Conservation (phyloP, 306 rosid species). For the Erythrophleum fordii region DNA sequence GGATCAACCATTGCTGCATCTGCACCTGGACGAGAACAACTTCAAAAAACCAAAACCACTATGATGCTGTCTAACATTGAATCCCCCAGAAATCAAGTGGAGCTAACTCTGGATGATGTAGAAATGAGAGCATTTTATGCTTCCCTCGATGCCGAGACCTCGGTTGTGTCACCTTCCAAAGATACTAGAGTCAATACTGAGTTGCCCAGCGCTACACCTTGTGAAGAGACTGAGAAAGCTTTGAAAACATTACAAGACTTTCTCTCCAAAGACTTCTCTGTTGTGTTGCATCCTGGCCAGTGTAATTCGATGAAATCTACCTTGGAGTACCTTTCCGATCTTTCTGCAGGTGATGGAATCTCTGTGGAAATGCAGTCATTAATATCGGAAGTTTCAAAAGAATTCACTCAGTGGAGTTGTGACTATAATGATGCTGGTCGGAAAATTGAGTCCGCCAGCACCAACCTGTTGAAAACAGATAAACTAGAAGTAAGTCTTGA, state of each 20-base stretch:
- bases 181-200: slow-evolving; percentile 27
- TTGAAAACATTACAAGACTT: slow-evolving; percentile 50
- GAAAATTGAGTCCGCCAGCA: slow-evolving; percentile 46
- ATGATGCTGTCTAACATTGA: slow-evolving; percentile 34
- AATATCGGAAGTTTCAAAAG: slow-evolving; percentile 50
- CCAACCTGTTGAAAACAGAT: slow-evolving; percentile 51
- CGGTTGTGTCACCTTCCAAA: slow-evolving; percentile 39
- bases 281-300: slow-evolving; percentile 42
- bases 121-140: slow-evolving; percentile 60
- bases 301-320: slow-evolving; percentile 42
- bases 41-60: slow-evolving; percentile 28
- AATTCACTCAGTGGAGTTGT: slow-evolving; percentile 45
- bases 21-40: slow-evolving; percentile 27
- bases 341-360: slow-evolving; percentile 42
- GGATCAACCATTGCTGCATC: slow-evolving; percentile 26
- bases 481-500: slow-evolving; percentile 53
- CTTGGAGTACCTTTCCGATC: slow-evolving; percentile 45
- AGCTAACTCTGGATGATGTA: slow-evolving; percentile 44
- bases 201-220: slow-evolving; percentile 31
- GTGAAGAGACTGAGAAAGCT: slow-evolving; percentile 50
- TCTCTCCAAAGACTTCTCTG: slow-evolving; percentile 47
- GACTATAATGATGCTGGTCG: slow-evolving; percentile 50
- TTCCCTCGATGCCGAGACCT: slow-evolving; percentile 50
- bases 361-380: slow-evolving; percentile 44
- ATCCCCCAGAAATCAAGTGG: slow-evolving; percentile 43